Base-by-base conservation (phyloP, 2,329 filamentous ascomycete species). In the Atkinsonella hypoxylon region DNA sequence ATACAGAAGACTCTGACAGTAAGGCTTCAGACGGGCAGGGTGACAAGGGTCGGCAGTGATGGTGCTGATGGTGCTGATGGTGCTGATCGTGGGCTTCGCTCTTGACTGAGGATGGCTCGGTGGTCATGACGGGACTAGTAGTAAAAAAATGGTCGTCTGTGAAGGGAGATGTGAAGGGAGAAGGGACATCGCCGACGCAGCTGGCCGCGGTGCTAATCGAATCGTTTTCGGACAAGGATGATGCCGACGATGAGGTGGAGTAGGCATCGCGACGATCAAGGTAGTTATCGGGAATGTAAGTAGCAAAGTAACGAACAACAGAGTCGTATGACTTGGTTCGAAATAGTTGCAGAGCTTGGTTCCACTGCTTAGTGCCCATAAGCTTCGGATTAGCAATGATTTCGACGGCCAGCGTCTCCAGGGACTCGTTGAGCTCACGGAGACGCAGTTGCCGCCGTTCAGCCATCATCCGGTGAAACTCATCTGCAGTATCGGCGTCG, bases 381-480 rank as follows among this genome's bases (percentile, higher is more conserved):
- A 81, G 68, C 50, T 69, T 69, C 15, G 78, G 77, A 64, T 79
- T 80, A 59, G 73, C 76, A 56, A 81, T 77, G 61, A 81, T 81
- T 64, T 81, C 77, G 57, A 78, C 65, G n/a, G 77, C 75, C 46
- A 78, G 75, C 45, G 75, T 75, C 59, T 79, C 73, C 51, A 81
- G 71, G 47, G 70, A 73, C 46, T 75, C 66, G 59, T 79, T 76
- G 51, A 81, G 67, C 60, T 81, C 77, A 54, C 65, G 66, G 45
- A 80, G 65, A 20, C 78, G 76, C 57, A 75, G 70, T 32, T 71
- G 65, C 64, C 75, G 77, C 56, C 78, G 77, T 48, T 71, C 67
- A 54, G 72, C 70, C 64, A 81, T 70, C 51, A 78, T 63, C 44
- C 64, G 67, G 57, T 81, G 74, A 58, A 81, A 79, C 57, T 81